Conservation (phyloP, 768 basidiomycete genomes). For the Auricularia cornea region DNA sequence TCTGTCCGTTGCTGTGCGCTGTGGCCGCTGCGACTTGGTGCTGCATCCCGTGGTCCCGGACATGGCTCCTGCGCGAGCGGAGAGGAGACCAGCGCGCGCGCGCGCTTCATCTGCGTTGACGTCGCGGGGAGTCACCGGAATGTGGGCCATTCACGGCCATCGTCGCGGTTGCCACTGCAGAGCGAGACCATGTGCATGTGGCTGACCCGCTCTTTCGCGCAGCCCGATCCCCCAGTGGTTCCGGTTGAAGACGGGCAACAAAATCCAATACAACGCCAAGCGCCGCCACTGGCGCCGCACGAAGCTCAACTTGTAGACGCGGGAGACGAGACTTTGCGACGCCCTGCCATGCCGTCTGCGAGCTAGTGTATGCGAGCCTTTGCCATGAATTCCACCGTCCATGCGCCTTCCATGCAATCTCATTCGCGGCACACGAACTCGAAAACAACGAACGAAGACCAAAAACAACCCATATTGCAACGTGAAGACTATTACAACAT, state of each 20-base stretch:
- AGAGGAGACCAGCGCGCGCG: too few species aligned
- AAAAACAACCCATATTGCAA: too few species aligned
- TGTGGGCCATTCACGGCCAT: too few species aligned
- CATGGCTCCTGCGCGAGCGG: too few species aligned
- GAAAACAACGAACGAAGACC: too few species aligned
- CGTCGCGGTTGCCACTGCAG: too few species aligned
- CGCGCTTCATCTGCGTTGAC: too few species aligned
- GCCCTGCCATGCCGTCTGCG: neutral
- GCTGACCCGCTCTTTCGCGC: neutral
- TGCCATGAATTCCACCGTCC: neutral
- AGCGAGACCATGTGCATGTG: neutral
- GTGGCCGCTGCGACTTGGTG: too few species aligned
- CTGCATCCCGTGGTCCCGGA: too few species aligned
- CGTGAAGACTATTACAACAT: too few species aligned
- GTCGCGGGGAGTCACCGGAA: too few species aligned
- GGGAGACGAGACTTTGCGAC: neutral
- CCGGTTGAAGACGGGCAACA: conserved; percentile 91
- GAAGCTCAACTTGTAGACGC: conserved; percentile 84
- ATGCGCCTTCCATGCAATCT: neutral
- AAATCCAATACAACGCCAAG: conserved; percentile 96
- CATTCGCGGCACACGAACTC: neutral
- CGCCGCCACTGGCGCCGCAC: conserved; percentile 99
- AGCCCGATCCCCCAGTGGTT: conserved; percentile 99
- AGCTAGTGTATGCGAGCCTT: neutral
- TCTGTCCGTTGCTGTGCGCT: too few species aligned